These are phyloP conservation scores for Athelia sp. DNA, from an alignment of 1,284 basidiomycete genomes.

Conservation along the genomic window DNA sequence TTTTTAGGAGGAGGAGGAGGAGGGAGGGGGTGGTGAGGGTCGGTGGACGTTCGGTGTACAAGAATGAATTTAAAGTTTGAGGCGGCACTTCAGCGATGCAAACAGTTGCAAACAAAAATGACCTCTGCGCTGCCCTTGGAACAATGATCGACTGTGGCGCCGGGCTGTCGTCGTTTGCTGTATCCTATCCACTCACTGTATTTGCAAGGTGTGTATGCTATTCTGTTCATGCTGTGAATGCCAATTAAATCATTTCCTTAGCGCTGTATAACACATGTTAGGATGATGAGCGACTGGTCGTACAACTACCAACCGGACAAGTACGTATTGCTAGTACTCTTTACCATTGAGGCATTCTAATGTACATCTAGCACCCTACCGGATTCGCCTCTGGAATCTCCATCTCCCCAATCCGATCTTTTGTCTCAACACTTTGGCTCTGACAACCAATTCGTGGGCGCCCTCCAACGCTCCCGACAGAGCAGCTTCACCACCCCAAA, in stretches of 20 bases:
- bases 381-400: neutral
- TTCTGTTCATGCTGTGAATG: too few species aligned
- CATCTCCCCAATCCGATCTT: neutral
- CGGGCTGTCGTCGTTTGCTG: too few species aligned
- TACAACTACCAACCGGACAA: neutral
- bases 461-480: neutral
- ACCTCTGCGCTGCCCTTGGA: too few species aligned
- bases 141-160: too few species aligned
- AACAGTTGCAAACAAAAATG: neutral
- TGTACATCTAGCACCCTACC: neutral
- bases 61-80: neutral
- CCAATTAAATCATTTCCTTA: too few species aligned
- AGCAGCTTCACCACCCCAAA: constrained; percentile 6
- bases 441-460: neutral
- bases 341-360: neutral
- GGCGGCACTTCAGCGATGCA: neutral
- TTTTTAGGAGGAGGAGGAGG: neutral
- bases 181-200: too few species aligned
- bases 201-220: too few species aligned
- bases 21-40: too few species aligned
- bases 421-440: neutral
- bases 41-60: neutral
- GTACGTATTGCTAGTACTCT: neutral
- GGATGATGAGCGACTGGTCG: neutral
- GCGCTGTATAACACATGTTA: too few species aligned